Conservation (phyloP, 306 rosid species). For the Castanea sativa region DNA sequence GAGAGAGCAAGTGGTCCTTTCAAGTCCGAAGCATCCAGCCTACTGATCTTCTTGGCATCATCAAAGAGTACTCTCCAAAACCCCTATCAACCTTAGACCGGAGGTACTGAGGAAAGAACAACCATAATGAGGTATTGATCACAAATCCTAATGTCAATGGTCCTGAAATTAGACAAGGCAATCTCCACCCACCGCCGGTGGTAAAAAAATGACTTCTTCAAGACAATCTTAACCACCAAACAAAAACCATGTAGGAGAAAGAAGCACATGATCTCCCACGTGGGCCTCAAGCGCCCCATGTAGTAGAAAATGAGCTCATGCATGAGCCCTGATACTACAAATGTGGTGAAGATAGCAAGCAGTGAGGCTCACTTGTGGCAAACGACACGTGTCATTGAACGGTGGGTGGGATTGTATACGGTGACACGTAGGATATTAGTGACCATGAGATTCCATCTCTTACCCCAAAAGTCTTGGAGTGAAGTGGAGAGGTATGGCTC, state of each 20-base stretch:
- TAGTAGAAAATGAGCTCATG: conserved; percentile 59
- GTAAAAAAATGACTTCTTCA: conserved; percentile 37
- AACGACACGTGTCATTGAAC: not conserved
- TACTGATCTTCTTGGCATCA: too few species aligned
- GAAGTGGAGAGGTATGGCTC: conserved; percentile 60
- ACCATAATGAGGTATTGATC: conserved; percentile 42
- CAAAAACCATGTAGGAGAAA: conserved; percentile 62
- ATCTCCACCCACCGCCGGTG: conserved; percentile 3
- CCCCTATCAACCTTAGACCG: conserved; percentile 47
- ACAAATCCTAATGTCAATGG: conserved; percentile 52
- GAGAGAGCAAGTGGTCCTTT: too few species aligned
- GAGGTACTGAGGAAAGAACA: conserved; percentile 59
- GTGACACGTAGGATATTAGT: conserved; percentile 46
- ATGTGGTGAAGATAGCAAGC: conserved; percentile 40
- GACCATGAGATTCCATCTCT: conserved; percentile 71
- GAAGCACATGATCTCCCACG: conserved; percentile 54
- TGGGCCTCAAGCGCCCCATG: conserved; percentile 47
- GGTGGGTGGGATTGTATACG: conserved; percentile 43
- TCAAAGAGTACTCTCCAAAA: conserved; percentile 46
- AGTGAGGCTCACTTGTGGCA: conserved; percentile 44
- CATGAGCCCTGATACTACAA: conserved; percentile 56
- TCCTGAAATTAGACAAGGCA: conserved; percentile 45
- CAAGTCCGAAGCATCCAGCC: too few species aligned
- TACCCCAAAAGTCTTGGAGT: conserved; percentile 74
- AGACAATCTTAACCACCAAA: conserved; percentile 36